Conservation (phyloP, 805 yeast species). For the Metschnikowia shivogae region DNA sequence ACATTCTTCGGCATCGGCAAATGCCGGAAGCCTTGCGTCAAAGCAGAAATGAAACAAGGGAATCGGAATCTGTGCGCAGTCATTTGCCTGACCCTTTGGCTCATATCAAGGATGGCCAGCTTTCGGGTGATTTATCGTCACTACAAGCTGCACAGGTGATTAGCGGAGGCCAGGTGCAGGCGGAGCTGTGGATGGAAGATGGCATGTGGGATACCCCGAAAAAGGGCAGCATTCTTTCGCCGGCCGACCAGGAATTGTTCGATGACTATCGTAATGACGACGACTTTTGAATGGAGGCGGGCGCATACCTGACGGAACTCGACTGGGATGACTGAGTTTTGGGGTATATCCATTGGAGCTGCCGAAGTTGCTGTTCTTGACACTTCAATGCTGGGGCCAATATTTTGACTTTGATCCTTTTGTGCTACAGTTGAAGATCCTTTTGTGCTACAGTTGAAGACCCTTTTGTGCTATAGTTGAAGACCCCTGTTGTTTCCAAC, state of each 20-base stretch:
- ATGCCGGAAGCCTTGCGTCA: too few species aligned
- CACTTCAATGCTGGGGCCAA: too few species aligned
- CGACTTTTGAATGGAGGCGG: background rate
- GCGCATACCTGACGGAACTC: too few species aligned
- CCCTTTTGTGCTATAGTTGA: too few species aligned
- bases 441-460: too few species aligned
- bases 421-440: too few species aligned
- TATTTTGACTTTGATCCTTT: too few species aligned
- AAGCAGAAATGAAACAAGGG: conserved; percentile 12
- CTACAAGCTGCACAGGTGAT: conserved; percentile 38
- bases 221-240: conserved; percentile 19
- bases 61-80: conserved; percentile 15
- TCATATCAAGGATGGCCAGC: conserved; percentile 38
- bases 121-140: conserved; percentile 27
- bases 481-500: too few species aligned
- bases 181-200: conserved; percentile 35
- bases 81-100: conserved; percentile 43
- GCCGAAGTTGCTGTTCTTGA: too few species aligned
- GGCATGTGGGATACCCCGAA: conserved; percentile 17
- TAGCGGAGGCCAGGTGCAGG: conserved; percentile 38
- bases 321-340: too few species aligned
- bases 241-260: conserved; percentile 34
- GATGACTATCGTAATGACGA: conserved; percentile 41
- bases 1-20: conserved; percentile 1
- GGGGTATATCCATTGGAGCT: too few species aligned